Conservation (phyloP, 2,329 filamentous ascomycete species). For the Rachicladosporium sp. region DNA sequence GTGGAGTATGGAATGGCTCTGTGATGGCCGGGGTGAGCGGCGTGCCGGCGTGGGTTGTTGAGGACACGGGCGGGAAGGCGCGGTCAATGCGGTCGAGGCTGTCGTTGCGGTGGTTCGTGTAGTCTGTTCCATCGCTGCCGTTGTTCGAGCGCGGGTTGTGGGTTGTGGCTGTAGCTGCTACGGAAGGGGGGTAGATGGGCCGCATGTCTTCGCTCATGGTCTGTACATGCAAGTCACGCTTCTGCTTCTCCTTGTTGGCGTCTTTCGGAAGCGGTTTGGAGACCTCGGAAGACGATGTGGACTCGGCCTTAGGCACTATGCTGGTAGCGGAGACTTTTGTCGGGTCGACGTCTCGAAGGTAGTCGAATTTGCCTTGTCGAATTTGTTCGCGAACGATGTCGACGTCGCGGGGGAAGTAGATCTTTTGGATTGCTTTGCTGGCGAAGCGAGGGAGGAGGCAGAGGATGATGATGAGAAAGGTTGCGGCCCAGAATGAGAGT, state of each 20-base stretch:
- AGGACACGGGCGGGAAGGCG: slow-evolving; percentile 26
- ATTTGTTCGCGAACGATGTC: slow-evolving; percentile 95
- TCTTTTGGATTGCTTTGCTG: slow-evolving; percentile 80
- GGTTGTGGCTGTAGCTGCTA: slow-evolving; percentile 62
- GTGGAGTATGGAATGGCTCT: slow-evolving; percentile 4
- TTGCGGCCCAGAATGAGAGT: slow-evolving; percentile 76
- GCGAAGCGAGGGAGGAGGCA: slow-evolving; percentile 80
- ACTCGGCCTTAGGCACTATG: slow-evolving; percentile 31
- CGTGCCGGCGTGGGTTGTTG: slow-evolving; percentile 17
- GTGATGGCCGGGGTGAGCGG: slow-evolving; percentile 14
- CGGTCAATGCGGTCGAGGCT: slow-evolving; percentile 25
- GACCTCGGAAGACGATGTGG: slow-evolving; percentile 48
- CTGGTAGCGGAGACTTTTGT: slow-evolving; percentile 30
- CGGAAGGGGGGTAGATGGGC: slow-evolving; percentile 86
- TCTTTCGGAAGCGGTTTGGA: slow-evolving; percentile 33
- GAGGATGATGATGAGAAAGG: slow-evolving; percentile 65
- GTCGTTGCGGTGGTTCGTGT: slow-evolving; percentile 45
- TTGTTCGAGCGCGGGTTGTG: slow-evolving; percentile 77
- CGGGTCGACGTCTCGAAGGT: slow-evolving; percentile 48
- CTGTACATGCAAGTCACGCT: slow-evolving; percentile 4
- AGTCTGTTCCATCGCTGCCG: slow-evolving; percentile 88
- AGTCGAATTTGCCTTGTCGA: slow-evolving; percentile 66
- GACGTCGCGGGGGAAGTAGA: slow-evolving; percentile 81
- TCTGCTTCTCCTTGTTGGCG: slow-evolving; percentile 33
- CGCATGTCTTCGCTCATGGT: slow-evolving; percentile 76